Base-by-base conservation (phyloP, 1,284 basidiomycete genomes). In the Apiotrichum gracile region DNA sequence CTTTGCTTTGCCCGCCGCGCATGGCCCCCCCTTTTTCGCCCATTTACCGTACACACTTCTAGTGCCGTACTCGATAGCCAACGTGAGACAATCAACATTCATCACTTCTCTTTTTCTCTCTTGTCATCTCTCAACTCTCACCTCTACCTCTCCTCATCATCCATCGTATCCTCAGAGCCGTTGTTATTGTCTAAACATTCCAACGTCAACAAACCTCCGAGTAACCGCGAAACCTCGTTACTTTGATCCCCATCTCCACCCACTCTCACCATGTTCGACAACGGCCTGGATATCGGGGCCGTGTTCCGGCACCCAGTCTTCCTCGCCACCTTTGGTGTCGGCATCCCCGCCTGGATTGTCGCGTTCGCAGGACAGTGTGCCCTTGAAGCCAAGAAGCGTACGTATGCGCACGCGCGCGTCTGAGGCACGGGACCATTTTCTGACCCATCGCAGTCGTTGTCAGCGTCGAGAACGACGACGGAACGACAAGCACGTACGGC, bases 301-400 rank as follows among this genome's bases (percentile, higher is more conserved):
- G 86, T 94, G 61, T 79, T 91, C 59, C 87, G 88, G 21, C 89
- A 94, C 74, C 91, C 92, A 69, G 80, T 91, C 66, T 91, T 96
- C 69, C 79, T 93, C 35, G 85, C 87, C 69, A 94, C 92, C 2
- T 85, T 86, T 58, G 80, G 91, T 54, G 80, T 97, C 46, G 81
- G 88, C 39, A 73, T 88, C 56, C 86, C 91, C 57, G 90, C 85
- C 57, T 97, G 93, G 92, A 84, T 94, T 68, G 83, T 90, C 44
- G 91, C 93, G 1, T 96, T 97, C 66, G 82, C 83, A 16, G 47
- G 42, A 39, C 46, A 52, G 56, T 64, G 60, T 54, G 62, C 64
- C 16, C 56, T 65, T 22, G 63, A 67, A 47, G 39, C 49, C 10
- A 14, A 27, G 33, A 19, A 29, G 26, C 21, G 47, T 48, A 19